Percentiles rank a stretch among this genome's conserved stretches.
Conservation (phyloP, 2,329 filamentous ascomycete genomes). For the Botrytis medusae region DNA sequence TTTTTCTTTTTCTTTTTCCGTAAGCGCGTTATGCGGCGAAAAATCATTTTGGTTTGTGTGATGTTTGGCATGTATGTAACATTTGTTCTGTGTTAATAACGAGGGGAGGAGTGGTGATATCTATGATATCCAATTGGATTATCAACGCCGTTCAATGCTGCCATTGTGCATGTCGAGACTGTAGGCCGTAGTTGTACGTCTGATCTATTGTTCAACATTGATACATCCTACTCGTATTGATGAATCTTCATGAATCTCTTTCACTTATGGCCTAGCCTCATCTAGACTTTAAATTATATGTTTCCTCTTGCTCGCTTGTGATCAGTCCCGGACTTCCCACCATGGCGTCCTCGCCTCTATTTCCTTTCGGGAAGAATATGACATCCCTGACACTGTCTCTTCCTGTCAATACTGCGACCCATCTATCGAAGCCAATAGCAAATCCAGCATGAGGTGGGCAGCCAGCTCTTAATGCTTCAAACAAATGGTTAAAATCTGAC, state of each 20-base stretch:
- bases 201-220: not conserved
- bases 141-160: not conserved
- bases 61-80: not conserved
- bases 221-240: not conserved
- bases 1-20: not conserved
- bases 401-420: slow-evolving; percentile 77
- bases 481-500: slow-evolving; percentile 79
- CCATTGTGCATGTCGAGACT: not conserved
- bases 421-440: slow-evolving; percentile 85
- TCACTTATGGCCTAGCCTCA: not conserved
- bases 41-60: not conserved
- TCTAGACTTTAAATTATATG: slow-evolving; percentile 21
- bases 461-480: slow-evolving; percentile 77
- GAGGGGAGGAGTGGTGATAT: not conserved
- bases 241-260: not conserved
- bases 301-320: slow-evolving; percentile 47
- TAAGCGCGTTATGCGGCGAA: not conserved
- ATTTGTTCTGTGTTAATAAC: not conserved
- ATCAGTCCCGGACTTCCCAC: slow-evolving; percentile 74
- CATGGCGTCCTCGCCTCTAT: slow-evolving; percentile 81
- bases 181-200: not conserved
- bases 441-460: slow-evolving; percentile 96
- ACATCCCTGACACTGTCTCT: slow-evolving; percentile 82
- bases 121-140: not conserved
- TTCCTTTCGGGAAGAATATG: slow-evolving; percentile 94